These are phyloP conservation scores for Mortierella sp. DNA, from an alignment of 371 early-diverging fungal species.

Conservation along the genomic window DNA sequence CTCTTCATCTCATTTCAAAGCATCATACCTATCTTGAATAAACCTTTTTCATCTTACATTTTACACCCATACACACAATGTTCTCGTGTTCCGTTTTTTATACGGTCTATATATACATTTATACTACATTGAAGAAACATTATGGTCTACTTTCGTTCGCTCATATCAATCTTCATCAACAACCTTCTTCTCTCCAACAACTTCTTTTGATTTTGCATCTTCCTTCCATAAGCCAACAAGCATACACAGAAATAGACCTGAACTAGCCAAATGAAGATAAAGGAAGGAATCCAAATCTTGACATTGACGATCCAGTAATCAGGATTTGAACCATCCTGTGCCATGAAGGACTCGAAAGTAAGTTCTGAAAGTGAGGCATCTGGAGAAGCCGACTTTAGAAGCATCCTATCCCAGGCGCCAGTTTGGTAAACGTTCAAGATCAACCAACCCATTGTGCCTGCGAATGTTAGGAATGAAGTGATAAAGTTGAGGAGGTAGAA, in stretches of 20 bases:
- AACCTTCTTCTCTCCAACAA: neutral
- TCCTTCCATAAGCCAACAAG: slow-evolving; percentile 26
- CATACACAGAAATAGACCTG: slow-evolving; percentile 34
- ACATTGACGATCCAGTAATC: slow-evolving; percentile 25
- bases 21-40: too few relatives aligned
- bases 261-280: slow-evolving; percentile 1
- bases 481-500: slow-evolving; percentile 21
- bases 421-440: slow-evolving; percentile 26
- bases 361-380: neutral
- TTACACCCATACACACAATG: too few relatives aligned
- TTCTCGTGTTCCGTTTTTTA: too few relatives aligned
- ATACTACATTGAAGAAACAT: too few relatives aligned
- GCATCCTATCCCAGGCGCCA: slow-evolving; percentile 29
- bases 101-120: too few relatives aligned
- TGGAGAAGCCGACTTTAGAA: neutral
- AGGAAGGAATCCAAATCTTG: slow-evolving; percentile 21
- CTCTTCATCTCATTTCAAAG: neutral
- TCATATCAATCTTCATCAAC: neutral
- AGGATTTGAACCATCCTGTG: slow-evolving; percentile 9
- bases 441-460: slow-evolving; percentile 29
- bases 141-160: neutral
- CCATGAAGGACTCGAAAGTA: slow-evolving; percentile 26
- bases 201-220: neutral
- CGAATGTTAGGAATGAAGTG: slow-evolving; percentile 10
- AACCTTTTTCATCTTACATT: too few relatives aligned